A percentile compares a stretch with the other conserved stretches of the same genome.
Conservation (phyloP, 2,329 filamentous ascomycete genomes). For the Colletotrichum sp. region DNA sequence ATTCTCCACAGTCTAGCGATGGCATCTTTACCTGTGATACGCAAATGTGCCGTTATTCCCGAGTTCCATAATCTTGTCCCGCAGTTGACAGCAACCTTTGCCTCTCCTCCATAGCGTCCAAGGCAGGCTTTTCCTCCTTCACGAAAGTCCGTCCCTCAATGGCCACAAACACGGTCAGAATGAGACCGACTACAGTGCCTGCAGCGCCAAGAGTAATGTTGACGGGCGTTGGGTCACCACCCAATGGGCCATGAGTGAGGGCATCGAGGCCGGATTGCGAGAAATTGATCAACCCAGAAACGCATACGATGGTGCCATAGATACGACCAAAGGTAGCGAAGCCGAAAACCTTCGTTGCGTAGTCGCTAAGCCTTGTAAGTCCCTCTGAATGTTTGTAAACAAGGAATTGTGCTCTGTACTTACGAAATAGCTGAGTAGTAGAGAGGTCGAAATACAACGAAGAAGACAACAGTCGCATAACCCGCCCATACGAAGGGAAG, state of each 20-base stretch:
- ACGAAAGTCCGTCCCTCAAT: constrained; percentile 22
- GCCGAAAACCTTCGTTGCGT: constrained; percentile 80
- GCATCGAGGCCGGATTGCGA: constrained; percentile 73
- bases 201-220: constrained; percentile 62
- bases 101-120: constrained; percentile 4
- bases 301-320: constrained; percentile 76
- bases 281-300: constrained; percentile 76
- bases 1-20: neutral
- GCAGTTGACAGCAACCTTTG: constrained; percentile 1
- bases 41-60: neutral
- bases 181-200: constrained; percentile 59
- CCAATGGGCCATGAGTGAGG: constrained; percentile 66
- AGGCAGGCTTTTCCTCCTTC: constrained; percentile 1
- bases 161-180: constrained; percentile 60
- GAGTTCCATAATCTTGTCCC: neutral
- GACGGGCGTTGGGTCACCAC: constrained; percentile 66
- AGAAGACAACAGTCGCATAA: constrained; percentile 70
- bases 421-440: constrained; percentile 78
- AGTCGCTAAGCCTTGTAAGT: constrained; percentile 52
- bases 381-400: rapidly evolving
- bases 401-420: constrained; percentile 23
- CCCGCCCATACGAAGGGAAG: constrained; percentile 66
- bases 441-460: constrained; percentile 75
- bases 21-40: neutral
- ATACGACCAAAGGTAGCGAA: constrained; percentile 83